Percentiles rank a stretch among this genome's conserved stretches.
phyloP scores from a whole-genome alignment of 2,329 filamentous ascomycete species.

The Onygenales sp. region DNA sequence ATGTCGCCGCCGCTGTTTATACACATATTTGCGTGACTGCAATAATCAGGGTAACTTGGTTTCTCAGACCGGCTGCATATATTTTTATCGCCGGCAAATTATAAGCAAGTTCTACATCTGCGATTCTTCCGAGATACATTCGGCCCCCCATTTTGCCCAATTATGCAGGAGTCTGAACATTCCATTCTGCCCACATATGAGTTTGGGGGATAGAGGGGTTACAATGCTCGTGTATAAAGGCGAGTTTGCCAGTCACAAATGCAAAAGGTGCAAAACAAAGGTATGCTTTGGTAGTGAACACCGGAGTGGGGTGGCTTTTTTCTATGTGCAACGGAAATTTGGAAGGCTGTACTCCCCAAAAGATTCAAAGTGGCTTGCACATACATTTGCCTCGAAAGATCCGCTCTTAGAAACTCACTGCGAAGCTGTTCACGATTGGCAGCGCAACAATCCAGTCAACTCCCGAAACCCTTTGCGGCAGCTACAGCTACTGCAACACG shows the following conservation, averaged over 20 bases:
- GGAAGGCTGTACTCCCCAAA: background rate
- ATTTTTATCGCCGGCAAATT: background rate
- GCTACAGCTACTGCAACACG: constrained; percentile 1
- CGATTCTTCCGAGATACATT: background rate
- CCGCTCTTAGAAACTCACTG: background rate
- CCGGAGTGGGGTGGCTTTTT: background rate
- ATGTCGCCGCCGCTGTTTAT: background rate
- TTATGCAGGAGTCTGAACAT: constrained; percentile 2
- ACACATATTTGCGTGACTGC: background rate
- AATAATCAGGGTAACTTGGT: background rate
- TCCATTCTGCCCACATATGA: constrained; percentile 3
- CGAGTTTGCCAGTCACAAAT: background rate
- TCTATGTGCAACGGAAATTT: background rate
- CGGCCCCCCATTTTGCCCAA: background rate
- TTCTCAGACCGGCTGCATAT: background rate
- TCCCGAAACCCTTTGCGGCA: background rate
- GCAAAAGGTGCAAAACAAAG: constrained; percentile 2
- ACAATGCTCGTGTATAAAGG: background rate
- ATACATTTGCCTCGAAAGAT: constrained; percentile 3
- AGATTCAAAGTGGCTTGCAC: background rate
- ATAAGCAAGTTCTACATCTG: background rate
- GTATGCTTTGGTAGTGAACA: background rate
- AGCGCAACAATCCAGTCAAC: background rate
- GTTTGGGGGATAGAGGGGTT: background rate
- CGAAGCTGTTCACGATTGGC: constrained; percentile 1